Conservation (phyloP, 2,329 filamentous ascomycete species). For the Geosmithia putterillii region DNA sequence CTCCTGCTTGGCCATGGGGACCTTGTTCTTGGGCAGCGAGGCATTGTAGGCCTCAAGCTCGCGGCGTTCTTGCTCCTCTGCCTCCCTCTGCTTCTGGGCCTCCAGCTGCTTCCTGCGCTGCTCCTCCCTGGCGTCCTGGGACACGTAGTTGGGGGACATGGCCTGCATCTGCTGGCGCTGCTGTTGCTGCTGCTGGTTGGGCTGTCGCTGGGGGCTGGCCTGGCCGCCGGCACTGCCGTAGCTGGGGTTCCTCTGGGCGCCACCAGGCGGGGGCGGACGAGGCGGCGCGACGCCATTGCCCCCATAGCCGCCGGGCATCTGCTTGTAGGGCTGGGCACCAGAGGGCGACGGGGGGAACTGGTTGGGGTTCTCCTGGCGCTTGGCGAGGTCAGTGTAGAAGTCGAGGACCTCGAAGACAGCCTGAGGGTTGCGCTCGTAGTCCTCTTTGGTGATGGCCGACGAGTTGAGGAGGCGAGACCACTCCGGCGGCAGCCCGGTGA, state of each 20-base stretch:
- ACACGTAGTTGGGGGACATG: constrained; percentile 42
- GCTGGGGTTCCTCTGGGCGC: constrained; percentile 28
- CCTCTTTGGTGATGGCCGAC: constrained; percentile 94
- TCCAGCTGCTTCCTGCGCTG: constrained; percentile 52
- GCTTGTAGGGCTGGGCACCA: constrained; percentile 44
- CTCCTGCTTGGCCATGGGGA: constrained; percentile 80
- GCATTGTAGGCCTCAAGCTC: constrained; percentile 86
- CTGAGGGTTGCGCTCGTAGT: constrained; percentile 94
- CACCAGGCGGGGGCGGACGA: constrained; percentile 42
- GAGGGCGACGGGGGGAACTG: constrained; percentile 55
- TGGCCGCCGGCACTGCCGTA: constrained; percentile 24
- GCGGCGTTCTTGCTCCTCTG: constrained; percentile 55
- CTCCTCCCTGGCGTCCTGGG: constrained; percentile 40
- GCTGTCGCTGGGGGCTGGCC: constrained; percentile 29
- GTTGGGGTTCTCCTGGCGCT: constrained; percentile 58
- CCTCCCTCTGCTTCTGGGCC: constrained; percentile 41
- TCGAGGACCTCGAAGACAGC: constrained; percentile 71
- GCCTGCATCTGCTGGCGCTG: constrained; percentile 35
- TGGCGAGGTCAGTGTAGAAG: constrained; percentile 76
- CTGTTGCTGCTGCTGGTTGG: constrained; percentile 27
- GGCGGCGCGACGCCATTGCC: constrained; percentile 54
- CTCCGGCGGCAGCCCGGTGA: constrained; percentile 85
- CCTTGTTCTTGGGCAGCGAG: constrained; percentile 69
- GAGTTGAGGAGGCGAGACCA: constrained; percentile 96
- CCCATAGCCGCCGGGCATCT: constrained; percentile 46